Conservation (phyloP, 495 filamentous ascomycete species). For the Aspergillus wentii region DNA sequence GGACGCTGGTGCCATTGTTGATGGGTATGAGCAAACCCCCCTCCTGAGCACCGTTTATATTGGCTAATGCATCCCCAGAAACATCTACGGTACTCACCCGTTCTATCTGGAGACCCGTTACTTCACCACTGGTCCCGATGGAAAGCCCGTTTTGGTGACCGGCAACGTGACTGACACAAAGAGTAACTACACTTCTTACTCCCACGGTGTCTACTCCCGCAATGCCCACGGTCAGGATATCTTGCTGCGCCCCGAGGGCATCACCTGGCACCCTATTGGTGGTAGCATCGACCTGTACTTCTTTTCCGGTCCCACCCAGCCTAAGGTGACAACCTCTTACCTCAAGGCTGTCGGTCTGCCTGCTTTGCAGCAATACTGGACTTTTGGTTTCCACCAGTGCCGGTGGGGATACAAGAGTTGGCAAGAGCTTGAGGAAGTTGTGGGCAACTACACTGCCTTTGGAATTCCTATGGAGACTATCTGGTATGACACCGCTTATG, state of each 20-base stretch:
- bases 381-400: slow-evolving; percentile 61
- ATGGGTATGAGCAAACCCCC: no score
- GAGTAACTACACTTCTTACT: slow-evolving; percentile 53
- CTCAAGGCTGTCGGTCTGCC: slow-evolving; percentile 53
- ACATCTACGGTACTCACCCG: slow-evolving; percentile 59
- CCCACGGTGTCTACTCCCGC: slow-evolving; percentile 57
- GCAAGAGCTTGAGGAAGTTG: slow-evolving; percentile 50
- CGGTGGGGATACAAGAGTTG: slow-evolving; percentile 64
- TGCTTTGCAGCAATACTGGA: slow-evolving; percentile 61
- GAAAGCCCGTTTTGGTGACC: slow-evolving; percentile 47
- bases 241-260: slow-evolving; percentile 54
- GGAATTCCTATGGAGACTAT: slow-evolving; percentile 62
- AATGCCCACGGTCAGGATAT: slow-evolving; percentile 76
- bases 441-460: slow-evolving; percentile 52
- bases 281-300: slow-evolving; percentile 61
- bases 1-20: slow-evolving; percentile 60
- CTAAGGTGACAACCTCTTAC: slow-evolving; percentile 55
- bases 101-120: slow-evolving; percentile 65
- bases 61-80: slow-evolving; percentile 28
- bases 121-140: slow-evolving; percentile 50
- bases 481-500: slow-evolving; percentile 41
- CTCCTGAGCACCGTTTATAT: no score
- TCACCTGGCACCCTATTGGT: slow-evolving; percentile 72
- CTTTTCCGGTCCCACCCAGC: slow-evolving; percentile 53
- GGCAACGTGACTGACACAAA: slow-evolving; percentile 49